A percentile compares a stretch with the other conserved stretches of the same genome.
phyloP scores from a whole-genome alignment of 148 eudicot species.

The Beta vulgaris region DNA sequence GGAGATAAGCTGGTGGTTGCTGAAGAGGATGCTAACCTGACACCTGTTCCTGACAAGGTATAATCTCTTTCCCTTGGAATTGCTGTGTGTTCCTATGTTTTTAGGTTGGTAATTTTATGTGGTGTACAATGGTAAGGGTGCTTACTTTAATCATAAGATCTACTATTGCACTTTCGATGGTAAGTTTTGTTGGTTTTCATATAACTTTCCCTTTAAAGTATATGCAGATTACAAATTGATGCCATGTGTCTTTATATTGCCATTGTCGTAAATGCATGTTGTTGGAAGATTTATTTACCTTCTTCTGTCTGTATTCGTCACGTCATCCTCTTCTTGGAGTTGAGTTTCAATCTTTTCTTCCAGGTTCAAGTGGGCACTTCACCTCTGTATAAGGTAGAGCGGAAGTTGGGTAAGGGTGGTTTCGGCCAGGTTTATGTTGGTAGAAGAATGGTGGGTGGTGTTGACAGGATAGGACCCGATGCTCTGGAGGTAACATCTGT shows the following conservation, averaged over 20 bases:
- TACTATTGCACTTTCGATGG: background rate
- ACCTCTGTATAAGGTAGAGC: slow-evolving; percentile 72
- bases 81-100: background rate
- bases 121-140: background rate
- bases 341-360: slow-evolving; percentile 18
- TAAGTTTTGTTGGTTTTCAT: background rate
- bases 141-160: background rate
- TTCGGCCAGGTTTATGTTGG: slow-evolving; percentile 98
- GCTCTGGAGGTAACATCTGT: slow-evolving; percentile 71
- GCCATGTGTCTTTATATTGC: background rate
- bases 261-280: background rate
- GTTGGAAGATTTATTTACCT: background rate
- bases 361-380: slow-evolving; percentile 93
- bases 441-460: slow-evolving; percentile 71
- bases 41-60: slow-evolving; percentile 94
- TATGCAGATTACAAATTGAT: background rate
- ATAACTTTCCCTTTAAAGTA: background rate
- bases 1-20: slow-evolving; percentile 64
- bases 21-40: slow-evolving; percentile 73
- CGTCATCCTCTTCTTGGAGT: background rate
- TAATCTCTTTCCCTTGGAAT: slow-evolving; percentile 10
- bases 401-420: slow-evolving; percentile 95
- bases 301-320: background rate
- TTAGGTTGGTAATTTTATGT: background rate
- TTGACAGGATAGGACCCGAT: slow-evolving; percentile 80